Evolutionary conservation across 1,284 basidiomycete species (phyloP), one percentile per base, ranked within the genome.

Genomic region (Ceratobasidium sp.): DNA sequence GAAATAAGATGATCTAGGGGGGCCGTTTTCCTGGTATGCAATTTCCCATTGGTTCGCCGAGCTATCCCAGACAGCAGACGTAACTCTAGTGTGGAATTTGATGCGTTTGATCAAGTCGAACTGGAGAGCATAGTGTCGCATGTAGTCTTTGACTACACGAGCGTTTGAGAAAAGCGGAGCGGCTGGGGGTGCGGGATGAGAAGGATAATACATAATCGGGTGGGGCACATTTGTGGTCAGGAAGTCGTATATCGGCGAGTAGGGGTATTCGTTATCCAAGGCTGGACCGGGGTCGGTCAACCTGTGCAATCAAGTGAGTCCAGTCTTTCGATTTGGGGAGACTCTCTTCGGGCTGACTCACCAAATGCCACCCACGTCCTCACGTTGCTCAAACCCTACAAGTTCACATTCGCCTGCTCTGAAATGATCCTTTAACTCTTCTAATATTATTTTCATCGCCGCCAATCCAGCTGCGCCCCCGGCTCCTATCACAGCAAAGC

Each of bases 221-320:
- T 93, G 90, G 0, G 92, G 90, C 1, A 93, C 78, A 76, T 93
- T 93, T 1, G 92, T 89, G 26, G 88, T 89, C 21, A 93, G 81
- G 0, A 89, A 89, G 75, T 93, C 89, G 76, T 93, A 93, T 23
- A 92, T 76, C 0, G 92, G 87, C 0, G 90, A 89, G n/a, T 84
- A 77, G 0, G 91, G 91, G 5, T 85, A 79, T 88, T 89, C 90
- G 72, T 18, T 55, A 4, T 45, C 18, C 23, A 8, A 36, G 18
- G 67, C 18, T 32, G 39, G 9, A 46, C 72, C 34, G 39, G n/a
- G 72, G 18, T 52, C 55, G 30, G 67, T 34, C 39, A 59, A 64
- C 64, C 70, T 74, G 69, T 72, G 71, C 57, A 59, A 46, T n/a
- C 58, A 28, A n/a, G n/a, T n/a, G n/a, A n/a, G n/a, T n/a, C n/a